Evolutionary conservation across 495 filamentous ascomycete genomes (phyloP), one percentile per base, ranked within the genome.

Genomic region (Xylaria nigripes): DNA sequence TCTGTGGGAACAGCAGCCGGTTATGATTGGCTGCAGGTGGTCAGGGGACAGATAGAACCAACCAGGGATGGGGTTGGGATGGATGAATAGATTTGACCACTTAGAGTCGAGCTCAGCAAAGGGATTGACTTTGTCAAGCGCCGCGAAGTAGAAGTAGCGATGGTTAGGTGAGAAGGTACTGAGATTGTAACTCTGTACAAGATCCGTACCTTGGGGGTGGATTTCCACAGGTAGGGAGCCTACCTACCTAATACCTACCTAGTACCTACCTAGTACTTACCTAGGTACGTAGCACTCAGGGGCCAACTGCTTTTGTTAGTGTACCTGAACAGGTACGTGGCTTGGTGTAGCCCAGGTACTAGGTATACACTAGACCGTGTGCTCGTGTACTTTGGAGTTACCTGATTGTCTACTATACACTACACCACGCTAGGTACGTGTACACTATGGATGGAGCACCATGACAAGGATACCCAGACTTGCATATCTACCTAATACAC

Each of bases 11-110:
- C 32, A 36, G 32, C 32, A 36, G 34, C 13, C 8, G 6, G 12
- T 3, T 30, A 15, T 55, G 45, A 50, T 55, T 55, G 53, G 53
- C 29, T 27, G 19, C 6, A 5, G 36, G 29, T 21, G 19, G 40
- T 38, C 53, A 55, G 53, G 53, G 53, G 44, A 34, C 30, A 48
- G 34, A 24, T 30, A 48, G 44, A 18, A 18, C 51, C 51, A 48
- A 48, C 44, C 51, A 12, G 51, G 51, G 51, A 42, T 48, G 34
- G 36, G 2, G 45, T 44, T 55, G 40, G 45, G 30, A 42, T 38
- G 46, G 46, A 27, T 49, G 53, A 55, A 42, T 48, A 55, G 53
- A 24, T 45, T 50, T 40, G 46, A 25, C 53, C 53, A 55, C 45
- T 55, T 4, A 49, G 46, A 22, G 40, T 15, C 41, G 19, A 55